Conservation (phyloP, 176 grass and related monocot species). For the Paspalum vaginatum region DNA sequence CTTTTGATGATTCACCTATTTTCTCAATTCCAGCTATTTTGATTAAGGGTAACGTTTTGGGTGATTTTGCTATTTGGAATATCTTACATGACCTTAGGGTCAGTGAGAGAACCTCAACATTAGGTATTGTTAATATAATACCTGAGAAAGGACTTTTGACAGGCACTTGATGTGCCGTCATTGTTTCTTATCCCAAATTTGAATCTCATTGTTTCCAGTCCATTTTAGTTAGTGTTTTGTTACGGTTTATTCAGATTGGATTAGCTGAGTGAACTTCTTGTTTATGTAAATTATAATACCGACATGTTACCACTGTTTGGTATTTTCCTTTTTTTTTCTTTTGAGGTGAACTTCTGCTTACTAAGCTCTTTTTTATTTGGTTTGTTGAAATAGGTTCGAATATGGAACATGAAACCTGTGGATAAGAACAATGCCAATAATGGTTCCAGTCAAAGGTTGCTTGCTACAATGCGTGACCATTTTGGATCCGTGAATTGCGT, state of each 20-base stretch:
- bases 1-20: background rate
- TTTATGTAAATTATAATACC: too few relatives aligned
- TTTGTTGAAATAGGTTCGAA: conserved; percentile 62
- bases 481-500: conserved; percentile 98
- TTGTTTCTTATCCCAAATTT: background rate
- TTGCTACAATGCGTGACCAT: conserved; percentile 86
- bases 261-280: background rate
- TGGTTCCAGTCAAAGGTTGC: conserved; percentile 59
- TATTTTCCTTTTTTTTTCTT: too few relatives aligned
- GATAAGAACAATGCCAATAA: conserved; percentile 47
- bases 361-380: conserved; percentile 11
- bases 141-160: background rate
- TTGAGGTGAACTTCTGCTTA: too few relatives aligned
- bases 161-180: background rate
- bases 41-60: background rate
- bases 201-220: background rate
- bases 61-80: background rate
- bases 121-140: too few relatives aligned
- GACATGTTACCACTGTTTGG: too few relatives aligned
- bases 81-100: background rate
- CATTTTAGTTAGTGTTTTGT: conserved; percentile 11
- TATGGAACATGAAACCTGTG: conserved; percentile 96
- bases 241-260: background rate
- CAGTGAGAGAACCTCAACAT: background rate
- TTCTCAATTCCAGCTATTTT: background rate